Conservation (phyloP, 768 basidiomycete genomes). For the Panus rudis region DNA sequence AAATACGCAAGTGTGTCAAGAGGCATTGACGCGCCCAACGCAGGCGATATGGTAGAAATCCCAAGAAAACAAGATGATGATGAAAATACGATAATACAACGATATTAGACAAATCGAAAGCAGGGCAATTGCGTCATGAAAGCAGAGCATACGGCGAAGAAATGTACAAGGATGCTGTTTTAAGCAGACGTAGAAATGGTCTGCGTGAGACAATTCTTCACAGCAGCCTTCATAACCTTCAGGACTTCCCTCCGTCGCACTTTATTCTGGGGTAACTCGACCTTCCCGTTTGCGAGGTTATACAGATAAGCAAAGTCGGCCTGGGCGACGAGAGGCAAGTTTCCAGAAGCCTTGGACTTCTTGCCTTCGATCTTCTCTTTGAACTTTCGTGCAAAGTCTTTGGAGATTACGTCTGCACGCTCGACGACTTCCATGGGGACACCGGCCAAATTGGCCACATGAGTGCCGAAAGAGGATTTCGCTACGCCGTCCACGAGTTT, state of each 20-base stretch:
- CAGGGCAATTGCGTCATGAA: no score
- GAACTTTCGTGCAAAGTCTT: constrained; percentile 83
- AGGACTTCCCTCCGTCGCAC: constrained; percentile 49
- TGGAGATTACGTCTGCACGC: constrained; percentile 82
- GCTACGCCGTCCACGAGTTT: constrained; percentile 89
- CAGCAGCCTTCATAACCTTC: constrained; percentile 41
- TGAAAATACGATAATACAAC: no score
- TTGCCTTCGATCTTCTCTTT: constrained; percentile 68
- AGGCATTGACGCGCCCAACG: no score
- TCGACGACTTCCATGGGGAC: constrained; percentile 81
- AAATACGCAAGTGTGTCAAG: no score
- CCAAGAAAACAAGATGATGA: no score
- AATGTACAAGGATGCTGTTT: no score
- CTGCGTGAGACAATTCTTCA: constrained; percentile 22
- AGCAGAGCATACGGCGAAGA: no score
- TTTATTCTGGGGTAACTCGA: constrained; percentile 45
- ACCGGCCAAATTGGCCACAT: constrained; percentile 92
- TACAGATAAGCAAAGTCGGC: constrained; percentile 86
- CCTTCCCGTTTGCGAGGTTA: constrained; percentile 49
- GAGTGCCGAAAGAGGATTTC: constrained; percentile 84
- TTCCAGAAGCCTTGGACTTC: constrained; percentile 46
- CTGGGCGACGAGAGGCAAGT: constrained; percentile 73
- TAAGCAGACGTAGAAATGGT: background rate
- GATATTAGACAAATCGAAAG: no score
- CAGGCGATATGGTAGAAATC: no score